Conservation (phyloP, 768 basidiomycete species). For the Boletus sp. region DNA sequence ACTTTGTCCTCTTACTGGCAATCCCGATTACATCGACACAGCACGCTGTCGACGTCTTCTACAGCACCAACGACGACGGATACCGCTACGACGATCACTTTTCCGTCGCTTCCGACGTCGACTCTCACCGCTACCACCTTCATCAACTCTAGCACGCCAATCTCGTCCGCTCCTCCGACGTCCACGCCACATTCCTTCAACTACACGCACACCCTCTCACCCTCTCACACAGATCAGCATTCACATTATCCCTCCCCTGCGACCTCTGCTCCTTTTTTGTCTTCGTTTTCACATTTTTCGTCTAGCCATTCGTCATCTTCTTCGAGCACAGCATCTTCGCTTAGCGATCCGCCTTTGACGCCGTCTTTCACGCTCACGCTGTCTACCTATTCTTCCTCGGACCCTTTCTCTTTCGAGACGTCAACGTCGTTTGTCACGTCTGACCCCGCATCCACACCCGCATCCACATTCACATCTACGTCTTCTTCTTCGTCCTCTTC, state of each 20-base stretch:
- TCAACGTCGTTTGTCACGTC: background rate
- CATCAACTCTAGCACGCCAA: background rate
- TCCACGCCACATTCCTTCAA: background rate
- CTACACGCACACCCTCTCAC: background rate
- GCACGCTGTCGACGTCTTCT: background rate
- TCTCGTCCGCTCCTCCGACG: background rate
- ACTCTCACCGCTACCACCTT: background rate
- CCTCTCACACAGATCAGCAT: background rate
- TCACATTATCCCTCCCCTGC: background rate
- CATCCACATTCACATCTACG: background rate
- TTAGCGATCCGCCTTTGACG: background rate
- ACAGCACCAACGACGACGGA: background rate
- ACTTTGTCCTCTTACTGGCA: background rate
- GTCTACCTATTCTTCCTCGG: background rate
- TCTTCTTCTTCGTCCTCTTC: background rate
- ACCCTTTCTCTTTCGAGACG: background rate
- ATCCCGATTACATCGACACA: background rate
- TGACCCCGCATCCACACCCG: background rate
- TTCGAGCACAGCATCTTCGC: background rate
- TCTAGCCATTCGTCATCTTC: background rate
- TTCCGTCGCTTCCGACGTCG: slow-evolving; percentile 5
- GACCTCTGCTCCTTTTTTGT: background rate
- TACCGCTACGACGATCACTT: slow-evolving; percentile 6
- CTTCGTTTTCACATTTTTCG: background rate
- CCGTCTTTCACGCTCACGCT: background rate